These are phyloP conservation scores for Saccharomyces hybrid DNA, from an alignment of 1,139 yeast genomes.

Conservation along the genomic window DNA sequence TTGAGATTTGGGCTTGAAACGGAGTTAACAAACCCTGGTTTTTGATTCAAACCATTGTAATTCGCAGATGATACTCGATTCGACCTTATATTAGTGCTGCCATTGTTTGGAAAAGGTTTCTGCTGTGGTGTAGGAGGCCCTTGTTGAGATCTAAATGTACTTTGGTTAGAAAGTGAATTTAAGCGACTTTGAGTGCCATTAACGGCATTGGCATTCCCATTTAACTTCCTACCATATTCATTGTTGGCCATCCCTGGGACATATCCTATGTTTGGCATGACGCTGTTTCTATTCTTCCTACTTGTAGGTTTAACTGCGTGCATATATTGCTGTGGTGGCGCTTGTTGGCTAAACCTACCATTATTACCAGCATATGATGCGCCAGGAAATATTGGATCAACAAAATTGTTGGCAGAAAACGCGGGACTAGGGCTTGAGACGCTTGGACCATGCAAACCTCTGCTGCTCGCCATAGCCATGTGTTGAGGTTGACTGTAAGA, in stretches of 20 bases:
- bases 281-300: conserved; percentile 29
- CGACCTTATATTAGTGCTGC: not conserved
- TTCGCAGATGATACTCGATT: not conserved
- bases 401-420: conserved; percentile 11
- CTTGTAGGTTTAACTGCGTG: conserved; percentile 29
- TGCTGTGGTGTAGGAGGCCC: not conserved
- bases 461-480: conserved; percentile 6
- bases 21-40: conserved; percentile 2
- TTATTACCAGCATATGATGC: conserved; percentile 9
- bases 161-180: conserved; percentile 12
- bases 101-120: not conserved
- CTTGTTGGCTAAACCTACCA: conserved; percentile 3
- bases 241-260: conserved; percentile 24
- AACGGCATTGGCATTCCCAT: conserved; percentile 4
- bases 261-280: conserved; percentile 25
- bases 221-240: conserved; percentile 10
- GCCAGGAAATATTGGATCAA: conserved; percentile 16
- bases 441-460: conserved; percentile 28
- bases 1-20: not conserved
- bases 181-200: conserved; percentile 10
- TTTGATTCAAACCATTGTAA: not conserved
- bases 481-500: conserved; percentile 17
- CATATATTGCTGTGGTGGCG: conserved; percentile 6
- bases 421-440: conserved; percentile 9
- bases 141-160: conserved; percentile 6